phyloP scores from a whole-genome alignment of 257 asterid species.

The Jacaranda copaia region DNA sequence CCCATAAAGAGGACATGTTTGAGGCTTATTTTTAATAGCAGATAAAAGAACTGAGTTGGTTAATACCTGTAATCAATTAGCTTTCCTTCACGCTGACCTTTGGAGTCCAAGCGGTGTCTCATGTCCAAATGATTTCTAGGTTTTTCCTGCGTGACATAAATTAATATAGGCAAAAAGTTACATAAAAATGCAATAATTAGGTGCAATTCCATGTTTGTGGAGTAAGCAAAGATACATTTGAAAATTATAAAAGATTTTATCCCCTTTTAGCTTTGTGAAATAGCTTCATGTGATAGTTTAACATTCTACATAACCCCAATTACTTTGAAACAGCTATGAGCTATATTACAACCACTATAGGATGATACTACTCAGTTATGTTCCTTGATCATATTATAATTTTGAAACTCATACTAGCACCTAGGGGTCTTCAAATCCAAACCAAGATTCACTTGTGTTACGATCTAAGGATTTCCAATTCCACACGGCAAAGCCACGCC shows the following conservation, averaged over 20 bases:
- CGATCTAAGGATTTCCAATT: neutral
- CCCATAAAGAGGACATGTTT: neutral
- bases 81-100: constrained; percentile 98
- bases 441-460: neutral
- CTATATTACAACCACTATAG: neutral
- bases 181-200: constrained; percentile 17
- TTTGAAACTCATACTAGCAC: neutral
- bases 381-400: neutral
- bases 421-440: neutral
- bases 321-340: neutral
- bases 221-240: neutral
- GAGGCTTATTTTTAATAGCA: neutral
- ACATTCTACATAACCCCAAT: neutral
- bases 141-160: constrained; percentile 65
- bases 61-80: constrained; percentile 91
- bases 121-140: constrained; percentile 97
- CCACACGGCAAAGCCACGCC: neutral
- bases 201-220: neutral
- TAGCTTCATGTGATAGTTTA: neutral
- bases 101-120: constrained; percentile 95
- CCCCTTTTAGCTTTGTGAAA: constrained; percentile 20
- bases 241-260: neutral
- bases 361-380: neutral
- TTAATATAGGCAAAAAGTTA: constrained; percentile 28
- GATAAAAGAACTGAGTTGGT: constrained; percentile 28